Evolutionary conservation across 495 filamentous ascomycete genomes (phyloP).

Genomic region (Coniosporium apollinis): DNA sequence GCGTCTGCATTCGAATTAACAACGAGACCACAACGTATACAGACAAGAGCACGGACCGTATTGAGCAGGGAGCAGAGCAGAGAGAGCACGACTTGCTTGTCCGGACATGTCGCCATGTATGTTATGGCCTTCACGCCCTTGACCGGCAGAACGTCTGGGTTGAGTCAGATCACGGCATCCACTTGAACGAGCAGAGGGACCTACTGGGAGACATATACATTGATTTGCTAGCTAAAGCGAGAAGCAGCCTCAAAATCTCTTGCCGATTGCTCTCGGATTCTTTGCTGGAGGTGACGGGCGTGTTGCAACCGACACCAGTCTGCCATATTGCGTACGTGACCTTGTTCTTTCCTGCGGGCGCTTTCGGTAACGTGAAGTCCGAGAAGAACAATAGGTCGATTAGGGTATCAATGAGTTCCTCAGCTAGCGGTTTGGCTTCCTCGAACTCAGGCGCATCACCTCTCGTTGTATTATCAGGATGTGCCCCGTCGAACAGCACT

Average conservation of each 20-base stretch:
- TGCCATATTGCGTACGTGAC: constrained; percentile 95
- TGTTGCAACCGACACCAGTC: constrained; percentile 91
- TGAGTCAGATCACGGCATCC: constrained; percentile 7
- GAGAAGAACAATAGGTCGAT: constrained; percentile 84
- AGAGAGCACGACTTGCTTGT: constrained; percentile 84
- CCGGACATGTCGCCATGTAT: constrained; percentile 70
- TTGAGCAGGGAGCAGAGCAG: constrained; percentile 85
- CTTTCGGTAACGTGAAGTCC: constrained; percentile 63
- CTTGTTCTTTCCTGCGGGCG: constrained; percentile 52
- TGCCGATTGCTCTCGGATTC: constrained; percentile 83
- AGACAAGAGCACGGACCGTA: constrained; percentile 44
- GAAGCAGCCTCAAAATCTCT: constrained; percentile 72
- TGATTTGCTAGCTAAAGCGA: constrained; percentile 75
- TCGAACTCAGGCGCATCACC: constrained; percentile 47
- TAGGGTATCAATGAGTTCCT: constrained; percentile 84
- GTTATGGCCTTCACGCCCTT: constrained; percentile 78
- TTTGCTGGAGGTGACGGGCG: constrained; percentile 69
- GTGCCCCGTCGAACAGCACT: constrained; percentile 72
- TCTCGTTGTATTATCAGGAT: constrained; percentile 27
- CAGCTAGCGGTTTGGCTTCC: constrained; percentile 72
- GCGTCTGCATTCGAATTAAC: constrained; percentile 8
- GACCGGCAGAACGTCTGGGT: constrained; percentile 51
- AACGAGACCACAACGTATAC: neutral
- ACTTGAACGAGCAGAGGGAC: constrained; percentile 10
- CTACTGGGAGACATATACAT: constrained; percentile 77